Conservation (phyloP, 495 filamentous ascomycete genomes). For the Penicillium crystallinum region DNA sequence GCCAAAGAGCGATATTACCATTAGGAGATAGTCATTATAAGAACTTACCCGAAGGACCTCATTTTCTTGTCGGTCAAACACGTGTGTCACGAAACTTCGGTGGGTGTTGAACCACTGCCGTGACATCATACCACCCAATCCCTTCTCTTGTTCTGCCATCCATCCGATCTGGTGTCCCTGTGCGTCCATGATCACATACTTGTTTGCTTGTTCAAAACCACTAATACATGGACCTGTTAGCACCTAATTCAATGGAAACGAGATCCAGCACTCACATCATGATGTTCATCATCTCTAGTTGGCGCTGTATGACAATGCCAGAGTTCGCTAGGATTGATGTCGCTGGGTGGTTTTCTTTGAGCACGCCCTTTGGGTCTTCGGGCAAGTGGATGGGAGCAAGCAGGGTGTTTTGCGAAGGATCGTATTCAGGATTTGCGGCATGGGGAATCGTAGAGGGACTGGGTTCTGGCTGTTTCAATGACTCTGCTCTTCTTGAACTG, state of each 20-base stretch:
- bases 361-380: constrained; percentile 56
- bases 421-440: constrained; percentile 22
- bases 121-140: constrained; percentile 52
- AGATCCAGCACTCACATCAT: constrained; percentile 43
- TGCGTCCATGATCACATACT: constrained; percentile 68
- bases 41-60: constrained; percentile 57
- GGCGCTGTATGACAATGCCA: constrained; percentile 58
- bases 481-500: constrained; percentile 3
- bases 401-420: constrained; percentile 43
- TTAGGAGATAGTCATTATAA: neutral
- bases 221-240: constrained; percentile 18
- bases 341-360: constrained; percentile 58
- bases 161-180: constrained; percentile 63
- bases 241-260: neutral
- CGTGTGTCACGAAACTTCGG: constrained; percentile 63
- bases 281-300: constrained; percentile 67
- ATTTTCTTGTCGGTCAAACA: constrained; percentile 60
- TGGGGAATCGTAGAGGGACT: constrained; percentile 8
- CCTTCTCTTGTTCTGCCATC: constrained; percentile 62
- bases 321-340: constrained; percentile 55
- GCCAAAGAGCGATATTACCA: neutral
- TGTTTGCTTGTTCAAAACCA: constrained; percentile 69
- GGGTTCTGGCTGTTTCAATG: constrained; percentile 6
- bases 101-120: constrained; percentile 63
- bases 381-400: constrained; percentile 54